Evolutionary conservation across 768 basidiomycete genomes (phyloP).

Genomic region (Lactarius indigo): DNA sequence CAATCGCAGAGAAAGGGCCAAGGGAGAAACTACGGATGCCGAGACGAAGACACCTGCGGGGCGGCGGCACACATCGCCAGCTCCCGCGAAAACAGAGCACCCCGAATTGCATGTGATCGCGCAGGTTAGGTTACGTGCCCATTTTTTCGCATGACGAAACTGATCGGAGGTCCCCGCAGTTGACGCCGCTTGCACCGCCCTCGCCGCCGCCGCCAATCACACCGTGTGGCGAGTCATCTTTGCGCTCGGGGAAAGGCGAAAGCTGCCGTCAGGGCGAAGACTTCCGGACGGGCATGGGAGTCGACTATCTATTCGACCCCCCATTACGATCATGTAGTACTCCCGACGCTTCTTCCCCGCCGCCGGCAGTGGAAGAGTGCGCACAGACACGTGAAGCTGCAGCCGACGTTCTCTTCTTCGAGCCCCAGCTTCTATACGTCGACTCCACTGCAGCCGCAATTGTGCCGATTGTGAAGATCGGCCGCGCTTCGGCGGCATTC

Average conservation of each 20-base stretch:
- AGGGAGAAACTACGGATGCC: not conserved
- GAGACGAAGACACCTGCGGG: not conserved
- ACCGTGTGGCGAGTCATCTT: not conserved
- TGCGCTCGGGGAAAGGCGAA: not conserved
- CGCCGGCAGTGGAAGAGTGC: not conserved
- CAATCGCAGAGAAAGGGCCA: not conserved
- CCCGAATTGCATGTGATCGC: not conserved
- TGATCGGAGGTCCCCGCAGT: not conserved
- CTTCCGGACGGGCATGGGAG: slow-evolving; percentile 5
- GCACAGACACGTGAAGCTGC: slow-evolving; percentile 16
- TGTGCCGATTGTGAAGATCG: slow-evolving; percentile 12
- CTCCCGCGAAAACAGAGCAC: not conserved
- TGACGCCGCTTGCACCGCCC: not conserved
- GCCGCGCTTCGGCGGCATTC: not conserved
- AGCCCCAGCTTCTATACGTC: not conserved
- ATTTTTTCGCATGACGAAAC: not conserved
- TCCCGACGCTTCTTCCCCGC: not conserved
- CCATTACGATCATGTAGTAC: not conserved
- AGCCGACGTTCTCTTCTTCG: slow-evolving; percentile 15
- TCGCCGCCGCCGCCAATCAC: not conserved
- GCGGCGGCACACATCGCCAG: not conserved
- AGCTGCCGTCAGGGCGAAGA: not conserved
- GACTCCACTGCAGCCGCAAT: not conserved
- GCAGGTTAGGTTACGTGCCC: not conserved
- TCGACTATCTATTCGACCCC: slow-evolving; percentile 9